Evolutionary conservation across 1,139 yeast genomes (phyloP), one percentile per base, ranked within the genome.

Genomic region (Blastobotrys elegans): DNA sequence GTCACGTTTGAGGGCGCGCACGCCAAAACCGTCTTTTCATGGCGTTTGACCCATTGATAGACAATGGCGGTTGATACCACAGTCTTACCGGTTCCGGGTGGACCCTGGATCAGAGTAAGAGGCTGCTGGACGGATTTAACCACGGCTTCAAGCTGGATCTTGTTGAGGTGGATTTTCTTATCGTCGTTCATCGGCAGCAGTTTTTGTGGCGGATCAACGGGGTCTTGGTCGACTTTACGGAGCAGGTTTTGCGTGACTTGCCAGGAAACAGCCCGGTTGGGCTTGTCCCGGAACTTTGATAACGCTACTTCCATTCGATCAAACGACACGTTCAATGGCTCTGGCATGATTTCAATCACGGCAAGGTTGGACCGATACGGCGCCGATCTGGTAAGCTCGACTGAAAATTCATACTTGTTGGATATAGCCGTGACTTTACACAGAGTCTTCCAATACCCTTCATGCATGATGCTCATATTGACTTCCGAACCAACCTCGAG

Each of bases 1-100:
- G 96, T 97, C 48, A 89, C 92, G 66, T 89, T 89, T 18, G 96
- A 88, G 14, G 97, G 96, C 1, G 97, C 97, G 72, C 96, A 88
- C 2, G 89, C 97, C 42, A 90, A 72, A 8, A 89, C 80, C 49
- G 75, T 75, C 38, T 24, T 16, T 48, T 74, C 72, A 56, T 78
- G 78, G 52, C 81, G 61, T 49, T 77, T 76, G 2, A 80, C 73
- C 51, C 88, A 69, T 59, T 88, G 96, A 59, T 85, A 84, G 26
- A 89, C 79, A 54, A 90, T 86, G 0, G 95, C 83, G 2, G 96
- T 94, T 0, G 96, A 87, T 0, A 96, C 89, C 13, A 88, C 95
- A 0, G 97, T 90, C 63, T 90, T 90, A 62, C 97, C 97, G 0
- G 97, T 90, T 51, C 95, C 95, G 1, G 97, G 97, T 13, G 97